phyloP scores from a whole-genome alignment of 163 green algal genomes.

The Coccomyxa subellipsoidea region DNA sequence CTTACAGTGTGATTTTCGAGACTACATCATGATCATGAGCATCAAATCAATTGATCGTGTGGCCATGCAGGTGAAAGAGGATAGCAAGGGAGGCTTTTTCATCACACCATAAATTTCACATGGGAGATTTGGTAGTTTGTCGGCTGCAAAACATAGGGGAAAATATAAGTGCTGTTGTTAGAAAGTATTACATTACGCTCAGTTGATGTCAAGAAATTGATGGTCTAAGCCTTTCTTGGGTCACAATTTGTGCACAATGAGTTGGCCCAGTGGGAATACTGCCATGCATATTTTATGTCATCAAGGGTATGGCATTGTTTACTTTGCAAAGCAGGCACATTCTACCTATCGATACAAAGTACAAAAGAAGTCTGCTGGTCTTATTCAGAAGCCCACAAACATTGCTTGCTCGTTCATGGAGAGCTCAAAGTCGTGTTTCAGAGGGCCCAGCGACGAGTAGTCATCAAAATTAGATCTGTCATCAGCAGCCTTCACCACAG shows the following conservation, averaged over 20 bases:
- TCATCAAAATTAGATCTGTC: conserved; percentile 69
- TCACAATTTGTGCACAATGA: no score
- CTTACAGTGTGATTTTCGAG: no score
- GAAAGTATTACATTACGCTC: neutral
- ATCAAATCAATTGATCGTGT: no score
- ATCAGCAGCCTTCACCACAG: conserved; percentile 36
- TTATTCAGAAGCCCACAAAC: conserved; percentile 51
- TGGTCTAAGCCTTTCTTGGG: no score
- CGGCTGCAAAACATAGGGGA: neutral
- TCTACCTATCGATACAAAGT: no score
- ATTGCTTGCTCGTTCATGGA: conserved; percentile 48
- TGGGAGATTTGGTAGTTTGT: neutral
- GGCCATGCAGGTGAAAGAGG: neutral
- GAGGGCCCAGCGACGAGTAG: conserved; percentile 50
- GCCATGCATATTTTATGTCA: no score
- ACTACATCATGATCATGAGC: no score
- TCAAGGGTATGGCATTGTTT: no score
- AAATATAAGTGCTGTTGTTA: no score
- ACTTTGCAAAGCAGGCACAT: no score
- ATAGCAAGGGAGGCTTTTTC: neutral
- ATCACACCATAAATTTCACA: neutral
- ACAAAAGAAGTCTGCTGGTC: no score
- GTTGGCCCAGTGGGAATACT: no score
- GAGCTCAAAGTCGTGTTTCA: conserved; percentile 48
- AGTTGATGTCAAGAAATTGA: neutral